Evolutionary conservation across 2,329 filamentous ascomycete species (phyloP).

Genomic region (Cytospora piceae): DNA sequence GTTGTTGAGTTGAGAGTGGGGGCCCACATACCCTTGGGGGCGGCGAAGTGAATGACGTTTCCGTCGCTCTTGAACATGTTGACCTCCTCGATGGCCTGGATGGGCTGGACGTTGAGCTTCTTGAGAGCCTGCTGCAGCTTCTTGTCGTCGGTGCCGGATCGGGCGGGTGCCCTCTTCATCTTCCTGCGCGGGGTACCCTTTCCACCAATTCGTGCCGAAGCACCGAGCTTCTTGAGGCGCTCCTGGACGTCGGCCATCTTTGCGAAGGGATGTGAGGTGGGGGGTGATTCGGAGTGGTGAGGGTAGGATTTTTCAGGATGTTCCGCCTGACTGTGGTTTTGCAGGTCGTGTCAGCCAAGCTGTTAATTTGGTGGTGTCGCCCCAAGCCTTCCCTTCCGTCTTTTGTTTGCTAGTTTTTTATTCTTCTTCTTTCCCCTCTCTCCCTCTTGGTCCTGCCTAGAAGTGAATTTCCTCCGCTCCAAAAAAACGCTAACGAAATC

Average conservation of each 20-base stretch:
- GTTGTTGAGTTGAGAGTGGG: slow-evolving; percentile 3
- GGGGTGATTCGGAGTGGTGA: slow-evolving; percentile 26
- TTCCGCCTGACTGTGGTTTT: slow-evolving; percentile 28
- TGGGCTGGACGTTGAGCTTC: slow-evolving; percentile 99
- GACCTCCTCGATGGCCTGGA: slow-evolving; percentile 99
- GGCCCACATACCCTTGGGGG: slow-evolving; percentile 78
- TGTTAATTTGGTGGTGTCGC: not conserved
- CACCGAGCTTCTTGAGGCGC: slow-evolving; percentile 63
- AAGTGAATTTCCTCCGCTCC: not conserved
- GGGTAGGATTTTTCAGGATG: slow-evolving; percentile 23
- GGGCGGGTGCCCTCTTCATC: slow-evolving; percentile 96
- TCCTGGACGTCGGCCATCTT: slow-evolving; percentile 61
- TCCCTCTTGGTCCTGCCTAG: not conserved
- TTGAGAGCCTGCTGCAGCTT: slow-evolving; percentile 97
- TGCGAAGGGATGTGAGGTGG: slow-evolving; percentile 29
- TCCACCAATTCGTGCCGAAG: slow-evolving; percentile 71
- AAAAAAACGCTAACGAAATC: not conserved
- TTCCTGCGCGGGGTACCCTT: slow-evolving; percentile 98
- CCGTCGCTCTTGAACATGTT: slow-evolving; percentile 99
- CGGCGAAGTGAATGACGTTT: slow-evolving; percentile 99
- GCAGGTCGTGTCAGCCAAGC: slow-evolving; percentile 26
- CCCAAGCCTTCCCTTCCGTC: slow-evolving; percentile 9
- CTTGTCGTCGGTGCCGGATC: slow-evolving; percentile 96
- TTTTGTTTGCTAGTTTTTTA: slow-evolving; percentile 8
- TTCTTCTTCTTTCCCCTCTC: not conserved